Percentiles rank a stretch among this genome's conserved stretches.
phyloP scores from a whole-genome alignment of 805 yeast species.

The Schwanniomyces sp. region DNA sequence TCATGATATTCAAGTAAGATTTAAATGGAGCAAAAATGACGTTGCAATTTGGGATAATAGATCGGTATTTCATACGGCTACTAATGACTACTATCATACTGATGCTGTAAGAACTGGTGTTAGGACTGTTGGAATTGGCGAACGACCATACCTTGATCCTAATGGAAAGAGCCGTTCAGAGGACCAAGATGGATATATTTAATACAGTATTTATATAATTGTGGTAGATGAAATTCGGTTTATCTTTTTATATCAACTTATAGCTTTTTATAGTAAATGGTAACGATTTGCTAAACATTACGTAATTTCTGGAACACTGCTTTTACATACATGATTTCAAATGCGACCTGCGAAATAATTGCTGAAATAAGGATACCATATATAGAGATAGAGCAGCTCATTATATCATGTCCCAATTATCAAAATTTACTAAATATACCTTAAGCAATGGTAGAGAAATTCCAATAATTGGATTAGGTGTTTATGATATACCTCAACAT shows the following conservation, averaged over 20 bases:
- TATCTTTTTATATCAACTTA: no score
- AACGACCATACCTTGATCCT: conserved; percentile 7
- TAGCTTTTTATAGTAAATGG: no score
- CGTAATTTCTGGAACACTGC: no score
- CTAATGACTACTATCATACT: conserved; percentile 6
- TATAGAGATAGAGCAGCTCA: no score
- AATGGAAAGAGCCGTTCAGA: conserved; percentile 7
- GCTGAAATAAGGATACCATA: no score
- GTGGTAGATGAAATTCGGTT: no score
- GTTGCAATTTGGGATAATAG: conserved; percentile 60
- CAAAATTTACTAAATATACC: not conserved
- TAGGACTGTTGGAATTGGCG: conserved; percentile 9
- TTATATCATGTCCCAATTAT: not conserved
- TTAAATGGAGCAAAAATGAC: conserved; percentile 43
- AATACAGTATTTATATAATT: not conserved
- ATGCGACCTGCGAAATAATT: no score
- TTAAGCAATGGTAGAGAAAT: conserved; percentile 33
- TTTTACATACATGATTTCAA: no score
- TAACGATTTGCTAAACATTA: no score
- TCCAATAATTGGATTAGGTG: conserved; percentile 52
- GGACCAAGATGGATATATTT: conserved; percentile 1
- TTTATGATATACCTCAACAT: conserved; percentile 41
- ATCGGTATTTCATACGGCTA: conserved; percentile 29
- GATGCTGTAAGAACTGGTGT: conserved; percentile 7
- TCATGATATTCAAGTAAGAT: conserved; percentile 52